A percentile compares a stretch with the other conserved stretches of the same genome.
These are phyloP conservation scores for Umbelopsis sp. DNA, from an alignment of 192 early-diverging fungal genomes.

Conservation along the genomic window DNA sequence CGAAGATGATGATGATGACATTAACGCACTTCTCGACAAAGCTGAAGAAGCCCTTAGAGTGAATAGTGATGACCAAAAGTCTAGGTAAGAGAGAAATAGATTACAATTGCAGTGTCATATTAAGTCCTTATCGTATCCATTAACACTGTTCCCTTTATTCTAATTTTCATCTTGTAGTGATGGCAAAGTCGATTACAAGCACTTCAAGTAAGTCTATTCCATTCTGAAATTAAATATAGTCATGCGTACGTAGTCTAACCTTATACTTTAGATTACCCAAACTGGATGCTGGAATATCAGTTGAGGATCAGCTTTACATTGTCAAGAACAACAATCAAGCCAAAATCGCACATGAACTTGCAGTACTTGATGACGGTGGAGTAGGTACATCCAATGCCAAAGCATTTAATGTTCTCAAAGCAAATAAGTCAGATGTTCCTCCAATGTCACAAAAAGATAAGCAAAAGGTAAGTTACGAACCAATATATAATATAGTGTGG, in stretches of 20 bases:
- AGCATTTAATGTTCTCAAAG: background rate
- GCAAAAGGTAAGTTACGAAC: slow-evolving; percentile 30
- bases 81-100: background rate
- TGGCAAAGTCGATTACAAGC: background rate
- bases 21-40: slow-evolving; percentile 38
- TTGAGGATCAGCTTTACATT: slow-evolving; percentile 40
- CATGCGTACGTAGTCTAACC: background rate
- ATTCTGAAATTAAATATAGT: background rate
- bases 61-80: background rate
- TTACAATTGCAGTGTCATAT: background rate
- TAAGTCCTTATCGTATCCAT: background rate
- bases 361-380: slow-evolving; percentile 33
- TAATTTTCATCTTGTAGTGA: slow-evolving; percentile 11
- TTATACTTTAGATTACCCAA: slow-evolving; percentile 31
- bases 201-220: background rate
- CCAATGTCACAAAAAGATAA: slow-evolving; percentile 38
- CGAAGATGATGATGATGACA: slow-evolving; percentile 40
- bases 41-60: slow-evolving; percentile 39
- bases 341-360: slow-evolving; percentile 28
- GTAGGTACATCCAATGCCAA: background rate
- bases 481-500: background rate
- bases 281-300: slow-evolving; percentile 41
- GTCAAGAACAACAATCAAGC: slow-evolving; percentile 27
- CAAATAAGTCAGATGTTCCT: slow-evolving; percentile 4
- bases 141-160: background rate